Evolutionary conservation across 2,329 filamentous ascomycete species (phyloP).

Genomic region (Arthrocladium fulminans): DNA sequence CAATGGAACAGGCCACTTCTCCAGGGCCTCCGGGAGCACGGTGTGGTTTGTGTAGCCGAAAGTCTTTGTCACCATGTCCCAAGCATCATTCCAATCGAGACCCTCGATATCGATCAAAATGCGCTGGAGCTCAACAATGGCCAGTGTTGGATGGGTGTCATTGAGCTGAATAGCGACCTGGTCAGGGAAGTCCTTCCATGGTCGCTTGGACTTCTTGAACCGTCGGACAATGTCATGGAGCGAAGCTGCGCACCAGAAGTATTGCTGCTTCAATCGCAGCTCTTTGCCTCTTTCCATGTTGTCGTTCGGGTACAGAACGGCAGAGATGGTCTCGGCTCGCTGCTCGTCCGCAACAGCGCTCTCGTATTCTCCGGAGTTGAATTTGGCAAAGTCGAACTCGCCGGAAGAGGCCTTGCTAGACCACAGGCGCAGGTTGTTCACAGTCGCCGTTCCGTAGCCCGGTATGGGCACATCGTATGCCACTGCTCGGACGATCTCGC

Average conservation of each 20-base stretch:
- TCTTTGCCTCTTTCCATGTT: constrained; percentile 96
- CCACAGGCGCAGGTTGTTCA: constrained; percentile 95
- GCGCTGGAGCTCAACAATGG: constrained; percentile 89
- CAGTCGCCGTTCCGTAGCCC: constrained; percentile 78
- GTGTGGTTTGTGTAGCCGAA: constrained; percentile 99
- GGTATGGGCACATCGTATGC: constrained; percentile 91
- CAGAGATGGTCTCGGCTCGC: constrained; percentile 96
- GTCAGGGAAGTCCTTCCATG: constrained; percentile 86
- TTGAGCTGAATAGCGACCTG: constrained; percentile 97
- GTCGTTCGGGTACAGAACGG: constrained; percentile 94
- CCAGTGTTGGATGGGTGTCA: constrained; percentile 92
- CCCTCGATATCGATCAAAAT: constrained; percentile 85
- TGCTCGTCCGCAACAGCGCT: constrained; percentile 97
- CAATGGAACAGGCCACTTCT: constrained; percentile 95
- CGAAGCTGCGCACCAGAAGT: constrained; percentile 98
- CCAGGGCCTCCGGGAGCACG: constrained; percentile 87
- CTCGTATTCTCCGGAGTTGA: constrained; percentile 97
- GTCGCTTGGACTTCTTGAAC: constrained; percentile 92
- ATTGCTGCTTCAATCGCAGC: constrained; percentile 95
- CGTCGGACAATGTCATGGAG: constrained; percentile 91
- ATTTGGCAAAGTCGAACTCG: constrained; percentile 99
- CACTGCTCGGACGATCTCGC: constrained; percentile 82
- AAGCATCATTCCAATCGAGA: constrained; percentile 86
- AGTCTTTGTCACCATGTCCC: constrained; percentile 66
- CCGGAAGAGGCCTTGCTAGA: constrained; percentile 94